Conservation (phyloP, 345 rosid species). For the Hibiscus syriacus region DNA sequence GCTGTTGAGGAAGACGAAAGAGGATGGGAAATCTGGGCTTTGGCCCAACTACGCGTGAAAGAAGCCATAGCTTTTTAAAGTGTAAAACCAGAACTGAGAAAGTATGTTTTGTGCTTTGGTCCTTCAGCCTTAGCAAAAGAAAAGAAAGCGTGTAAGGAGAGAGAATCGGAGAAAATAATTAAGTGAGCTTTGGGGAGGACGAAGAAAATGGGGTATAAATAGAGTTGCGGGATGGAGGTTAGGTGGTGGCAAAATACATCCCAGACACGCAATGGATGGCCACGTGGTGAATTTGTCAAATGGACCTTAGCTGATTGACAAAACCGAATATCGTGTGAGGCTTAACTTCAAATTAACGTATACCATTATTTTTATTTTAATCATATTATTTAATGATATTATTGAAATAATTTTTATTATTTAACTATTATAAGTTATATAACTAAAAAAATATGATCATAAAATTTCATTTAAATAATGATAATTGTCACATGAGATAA, state of each 20-base stretch:
- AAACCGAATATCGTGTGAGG: not conserved
- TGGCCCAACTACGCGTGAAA: constrained; percentile 24
- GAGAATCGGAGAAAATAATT: not conserved
- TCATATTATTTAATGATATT: not conserved
- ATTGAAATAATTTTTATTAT: no score
- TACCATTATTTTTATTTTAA: not conserved
- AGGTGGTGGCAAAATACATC: constrained; percentile 26
- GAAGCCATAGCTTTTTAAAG: constrained; percentile 35
- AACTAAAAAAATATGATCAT: no score
- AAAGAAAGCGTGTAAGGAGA: not conserved
- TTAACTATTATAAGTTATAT: no score
- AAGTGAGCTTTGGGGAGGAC: constrained; percentile 8
- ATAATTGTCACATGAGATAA: no score
- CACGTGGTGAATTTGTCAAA: constrained; percentile 37
- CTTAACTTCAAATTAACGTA: not conserved
- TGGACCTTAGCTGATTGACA: constrained; percentile 16
- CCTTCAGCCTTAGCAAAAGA: no score
- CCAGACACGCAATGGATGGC: constrained; percentile 22
- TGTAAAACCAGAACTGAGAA: not conserved
- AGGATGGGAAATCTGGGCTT: constrained; percentile 28
- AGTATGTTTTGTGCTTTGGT: not conserved
- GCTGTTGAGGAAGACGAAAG: constrained; percentile 17
- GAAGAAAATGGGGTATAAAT: constrained; percentile 20
- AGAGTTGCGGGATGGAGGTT: constrained; percentile 17
- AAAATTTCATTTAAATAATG: no score